phyloP scores from a whole-genome alignment of 2,329 filamentous ascomycete genomes.

The Trichoderma oligosporum region DNA sequence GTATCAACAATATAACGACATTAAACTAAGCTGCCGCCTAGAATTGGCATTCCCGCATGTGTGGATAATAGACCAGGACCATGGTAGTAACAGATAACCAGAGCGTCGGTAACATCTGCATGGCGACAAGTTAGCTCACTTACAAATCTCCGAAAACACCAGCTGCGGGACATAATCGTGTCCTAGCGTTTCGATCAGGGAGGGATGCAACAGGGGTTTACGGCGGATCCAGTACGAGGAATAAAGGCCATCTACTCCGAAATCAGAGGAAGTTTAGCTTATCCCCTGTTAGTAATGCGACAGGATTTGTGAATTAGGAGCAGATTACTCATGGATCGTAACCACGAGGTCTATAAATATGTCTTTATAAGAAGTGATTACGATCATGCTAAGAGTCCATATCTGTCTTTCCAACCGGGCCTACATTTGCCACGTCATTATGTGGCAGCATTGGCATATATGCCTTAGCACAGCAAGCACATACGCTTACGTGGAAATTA shows the following conservation, averaged over 20 bases:
- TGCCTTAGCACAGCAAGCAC: no score
- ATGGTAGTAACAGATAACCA: neutral
- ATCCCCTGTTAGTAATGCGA: neutral
- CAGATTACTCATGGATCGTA: no score
- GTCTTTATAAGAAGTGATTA: neutral
- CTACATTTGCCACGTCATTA: no score
- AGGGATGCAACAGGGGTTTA: neutral
- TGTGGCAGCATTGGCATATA: no score
- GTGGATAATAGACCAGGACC: neutral
- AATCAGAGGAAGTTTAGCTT: neutral
- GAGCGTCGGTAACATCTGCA: neutral
- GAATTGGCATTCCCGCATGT: neutral
- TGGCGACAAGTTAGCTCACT: neutral
- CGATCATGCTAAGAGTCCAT: no score
- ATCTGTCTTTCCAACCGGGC: no score
- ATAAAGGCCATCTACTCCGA: no score
- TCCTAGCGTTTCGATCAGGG: neutral
- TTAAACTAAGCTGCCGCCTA: neutral
- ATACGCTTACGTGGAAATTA: no score
- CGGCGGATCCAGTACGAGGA: neutral
- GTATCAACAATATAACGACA: neutral
- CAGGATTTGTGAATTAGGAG: neutral
- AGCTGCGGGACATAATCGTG: neutral
- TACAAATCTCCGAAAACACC: neutral
- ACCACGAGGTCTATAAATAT: no score